Conservation (phyloP, 2,329 filamentous ascomycete species). For the Emmonsia crescens region DNA sequence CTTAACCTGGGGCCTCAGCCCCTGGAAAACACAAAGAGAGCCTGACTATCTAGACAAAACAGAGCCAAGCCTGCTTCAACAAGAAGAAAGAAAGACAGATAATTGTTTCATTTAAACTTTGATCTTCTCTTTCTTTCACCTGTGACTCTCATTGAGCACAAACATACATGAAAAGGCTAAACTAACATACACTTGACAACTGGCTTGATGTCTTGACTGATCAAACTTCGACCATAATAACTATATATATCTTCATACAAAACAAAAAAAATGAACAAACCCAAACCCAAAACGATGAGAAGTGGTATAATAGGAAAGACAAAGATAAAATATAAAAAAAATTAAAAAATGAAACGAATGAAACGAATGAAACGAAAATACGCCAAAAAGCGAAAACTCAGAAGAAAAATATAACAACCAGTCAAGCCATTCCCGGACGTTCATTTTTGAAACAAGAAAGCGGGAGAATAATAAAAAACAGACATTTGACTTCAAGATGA, state of each 20-base stretch:
- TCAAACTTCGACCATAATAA: too few relatives aligned
- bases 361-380: neutral
- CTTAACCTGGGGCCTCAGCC: too few relatives aligned
- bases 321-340: neutral
- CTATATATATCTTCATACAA: neutral
- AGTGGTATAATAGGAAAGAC: neutral
- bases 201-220: too few relatives aligned
- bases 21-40: too few relatives aligned
- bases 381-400: too few relatives aligned
- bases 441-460: neutral
- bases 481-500: neutral
- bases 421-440: neutral
- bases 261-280: neutral
- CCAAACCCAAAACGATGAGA: neutral
- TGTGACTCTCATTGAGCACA: neutral
- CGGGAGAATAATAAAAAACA: too few relatives aligned
- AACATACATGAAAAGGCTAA: neutral
- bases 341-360: neutral
- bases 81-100: too few relatives aligned
- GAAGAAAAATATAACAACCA: neutral
- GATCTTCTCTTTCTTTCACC: too few relatives aligned
- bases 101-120: too few relatives aligned
- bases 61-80: too few relatives aligned
- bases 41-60: too few relatives aligned
- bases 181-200: neutral